Evolutionary conservation across 1,284 basidiomycete genomes (phyloP), one percentile per base, ranked within the genome.

Genomic region (Cryptococcus sp.): DNA sequence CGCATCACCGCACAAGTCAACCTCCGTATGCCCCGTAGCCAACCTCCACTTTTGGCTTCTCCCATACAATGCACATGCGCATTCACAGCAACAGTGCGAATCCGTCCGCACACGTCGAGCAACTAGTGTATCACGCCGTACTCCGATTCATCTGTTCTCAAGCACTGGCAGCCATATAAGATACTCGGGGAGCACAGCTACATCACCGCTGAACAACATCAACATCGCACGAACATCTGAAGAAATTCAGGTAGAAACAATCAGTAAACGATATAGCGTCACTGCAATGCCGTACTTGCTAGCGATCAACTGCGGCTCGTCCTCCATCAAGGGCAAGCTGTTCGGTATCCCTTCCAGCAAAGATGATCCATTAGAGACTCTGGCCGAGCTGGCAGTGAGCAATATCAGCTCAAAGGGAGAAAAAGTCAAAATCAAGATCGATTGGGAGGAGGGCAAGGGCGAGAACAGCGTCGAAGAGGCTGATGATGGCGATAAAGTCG

Each of bases 221-320:
- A 25, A 25, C 30, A 35, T 35, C 30, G 30, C 30, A 35, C 30
- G 13, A 35, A 10, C 30, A 35, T 35, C 4, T 13, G 30, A 35
- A 35, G 13, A 10, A 35, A 35, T 5, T 35, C 30, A 2, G 30
- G 30, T 35, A 35, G 30, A 25, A 25, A 25, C 25, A 25, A 25
- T 35, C 8, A 35, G 2, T 35, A 13, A 35, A 35, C 30, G 10
- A 35, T 25, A 35, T 35, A 35, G 7, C 17, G 19, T n/a, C 3
- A 54, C 30, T 15, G 30, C 41, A 41, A 55, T 50, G 47, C 52
- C 63, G 51, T 73, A 75, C 63, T 70, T 78, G 48, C 71, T 79
- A 35, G 72, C 79, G 16, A 74, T 80, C 68, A 80, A 80, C 65
- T 80, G 79, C 62, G 79, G 79, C 47, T 77, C 76, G 4, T 79